Evolutionary conservation across 169 alveolate genomes (phyloP), one percentile per base, ranked within the genome.

Genomic region (Eimeria necatrix): DNA sequence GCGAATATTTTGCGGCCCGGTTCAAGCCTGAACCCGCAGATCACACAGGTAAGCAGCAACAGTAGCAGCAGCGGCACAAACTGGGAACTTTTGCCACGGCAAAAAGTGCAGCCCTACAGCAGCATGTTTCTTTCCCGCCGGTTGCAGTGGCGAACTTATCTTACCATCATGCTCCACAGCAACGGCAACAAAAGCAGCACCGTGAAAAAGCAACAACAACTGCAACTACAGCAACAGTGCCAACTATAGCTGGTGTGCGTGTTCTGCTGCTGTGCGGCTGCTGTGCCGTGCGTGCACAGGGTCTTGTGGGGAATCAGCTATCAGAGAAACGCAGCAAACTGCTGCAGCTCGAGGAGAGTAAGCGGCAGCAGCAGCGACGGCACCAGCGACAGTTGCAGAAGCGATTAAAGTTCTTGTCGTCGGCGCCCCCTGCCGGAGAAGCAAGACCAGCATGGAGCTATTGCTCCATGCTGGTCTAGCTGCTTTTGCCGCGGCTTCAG

Each of bases 261-360:
- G 8, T 71, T 14, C 81, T 49, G 20, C 68, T 78, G 49, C 87
- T 78, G 87, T 16, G 24, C 41, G 41, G 41, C 41, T 32, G 41
- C 41, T 78, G 87, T 10, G 59, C 20, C 7, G 53, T 78, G 61
- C 24, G 9, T 78, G 49, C 64, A 61, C 74, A 81, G 91, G 91
- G 91, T 26, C 74, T 81, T 6, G 73, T 81, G 10, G 73, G 91
- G 32, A 22, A 12, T 51, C 91, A 52, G 56, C 91, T 81, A 73
- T 4, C 52, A 8, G 91, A 81, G 53, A 81, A 81, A 52, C 18
- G 91, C n/a, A 56, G 22, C 56, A 81, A 81, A 24, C 74, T 81
- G 41, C 91, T 81, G 41, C 61, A 52, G 70, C 91, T 81, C 18
- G 91, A 81, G 53, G 76, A 81, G 41, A 81, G 91, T 81, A 14